Percentiles rank a stretch among this genome's conserved stretches.
Evolutionary conservation across 495 filamentous ascomycete genomes (phyloP).

Genomic region (Pseudevernia furfuracea): DNA sequence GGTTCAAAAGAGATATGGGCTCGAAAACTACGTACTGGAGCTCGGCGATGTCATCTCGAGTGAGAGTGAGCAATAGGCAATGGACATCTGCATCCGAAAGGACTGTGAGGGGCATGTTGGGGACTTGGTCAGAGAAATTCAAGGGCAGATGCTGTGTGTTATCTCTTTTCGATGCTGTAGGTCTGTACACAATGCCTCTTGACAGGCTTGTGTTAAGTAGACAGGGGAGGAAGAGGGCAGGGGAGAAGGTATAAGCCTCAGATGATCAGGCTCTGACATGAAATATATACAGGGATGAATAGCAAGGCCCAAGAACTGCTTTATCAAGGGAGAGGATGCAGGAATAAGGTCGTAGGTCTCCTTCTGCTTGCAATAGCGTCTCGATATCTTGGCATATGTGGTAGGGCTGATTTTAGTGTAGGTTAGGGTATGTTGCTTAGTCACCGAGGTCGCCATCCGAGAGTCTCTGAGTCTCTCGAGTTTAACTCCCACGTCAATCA

Average conservation of each 20-base stretch:
- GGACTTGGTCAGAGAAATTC: not conserved
- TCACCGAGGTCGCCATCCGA: no score
- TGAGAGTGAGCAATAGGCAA: constrained; percentile 63
- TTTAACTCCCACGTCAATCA: no score
- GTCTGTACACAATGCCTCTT: not conserved
- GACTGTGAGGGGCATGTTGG: constrained; percentile 65
- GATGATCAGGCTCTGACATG: no score
- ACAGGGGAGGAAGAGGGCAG: not conserved
- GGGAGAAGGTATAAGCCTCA: no score
- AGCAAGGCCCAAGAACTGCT: no score
- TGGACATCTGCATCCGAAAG: constrained; percentile 66
- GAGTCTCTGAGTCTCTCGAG: no score
- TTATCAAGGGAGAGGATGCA: no score
- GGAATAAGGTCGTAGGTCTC: no score
- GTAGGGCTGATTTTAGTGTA: no score
- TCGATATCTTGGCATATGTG: no score
- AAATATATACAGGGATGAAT: not conserved
- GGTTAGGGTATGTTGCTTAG: no score
- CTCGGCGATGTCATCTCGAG: constrained; percentile 54
- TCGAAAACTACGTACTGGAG: constrained; percentile 38
- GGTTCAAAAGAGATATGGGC: not conserved
- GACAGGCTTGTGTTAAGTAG: not conserved
- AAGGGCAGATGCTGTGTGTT: not conserved
- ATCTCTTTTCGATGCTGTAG: not conserved
- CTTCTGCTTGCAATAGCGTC: no score